phyloP scores from a whole-genome alignment of 2,329 filamentous ascomycete species.

The Fusarium albosuccineum region DNA sequence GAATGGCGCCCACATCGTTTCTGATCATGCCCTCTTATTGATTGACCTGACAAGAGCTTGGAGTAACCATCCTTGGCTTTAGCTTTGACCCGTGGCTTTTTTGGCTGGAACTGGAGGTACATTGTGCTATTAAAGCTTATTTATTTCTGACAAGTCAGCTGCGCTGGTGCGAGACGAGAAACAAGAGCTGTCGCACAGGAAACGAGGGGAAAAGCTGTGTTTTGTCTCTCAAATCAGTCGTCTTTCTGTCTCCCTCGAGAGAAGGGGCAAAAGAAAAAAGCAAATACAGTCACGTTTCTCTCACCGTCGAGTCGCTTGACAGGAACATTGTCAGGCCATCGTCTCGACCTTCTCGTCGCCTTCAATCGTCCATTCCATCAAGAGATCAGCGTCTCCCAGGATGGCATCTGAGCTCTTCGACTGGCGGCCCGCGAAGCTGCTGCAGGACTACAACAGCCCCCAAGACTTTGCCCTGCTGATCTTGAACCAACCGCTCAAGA shows the following conservation, averaged over 20 bases:
- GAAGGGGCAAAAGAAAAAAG: slow-evolving; percentile 17
- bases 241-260: background rate
- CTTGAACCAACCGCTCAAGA: slow-evolving; percentile 65
- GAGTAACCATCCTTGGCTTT: background rate
- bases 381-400: background rate
- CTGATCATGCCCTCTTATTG: slow-evolving; percentile 15
- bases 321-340: background rate
- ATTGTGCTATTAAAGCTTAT: slow-evolving; percentile 25
- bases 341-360: background rate
- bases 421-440: slow-evolving; percentile 56
- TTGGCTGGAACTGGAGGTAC: slow-evolving; percentile 9
- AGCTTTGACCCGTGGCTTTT: slow-evolving; percentile 4
- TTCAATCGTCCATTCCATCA: background rate
- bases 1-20: slow-evolving; percentile 24
- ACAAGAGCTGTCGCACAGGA: slow-evolving; percentile 32
- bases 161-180: slow-evolving; percentile 2
- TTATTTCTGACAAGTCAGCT: slow-evolving; percentile 12
- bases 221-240: slow-evolving; percentile 1
- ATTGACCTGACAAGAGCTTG: background rate
- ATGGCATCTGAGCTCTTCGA: slow-evolving; percentile 51
- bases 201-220: slow-evolving; percentile 32
- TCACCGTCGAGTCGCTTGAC: background rate
- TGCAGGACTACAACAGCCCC: slow-evolving; percentile 50
- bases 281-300: slow-evolving; percentile 11
- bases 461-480: slow-evolving; percentile 61